Base-by-base conservation (phyloP, 768 basidiomycete genomes). In the Boletus barrowsii region DNA sequence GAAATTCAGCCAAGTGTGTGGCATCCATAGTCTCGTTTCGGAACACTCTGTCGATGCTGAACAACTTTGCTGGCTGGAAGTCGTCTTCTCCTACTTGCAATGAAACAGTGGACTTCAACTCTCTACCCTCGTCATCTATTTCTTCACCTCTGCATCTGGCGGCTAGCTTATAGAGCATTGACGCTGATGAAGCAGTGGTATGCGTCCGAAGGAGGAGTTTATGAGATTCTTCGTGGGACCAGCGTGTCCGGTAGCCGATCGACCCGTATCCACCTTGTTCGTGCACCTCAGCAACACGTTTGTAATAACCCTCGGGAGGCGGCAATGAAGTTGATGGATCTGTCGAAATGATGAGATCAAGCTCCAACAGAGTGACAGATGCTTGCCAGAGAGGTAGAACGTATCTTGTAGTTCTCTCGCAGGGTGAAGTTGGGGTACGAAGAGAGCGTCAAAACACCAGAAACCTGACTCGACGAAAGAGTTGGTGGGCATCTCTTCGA, bases 381-480 rank as follows among this genome's bases (percentile, higher is more conserved):
- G 52, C 72, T 57, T 63, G 85, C 93, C 93, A 51, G 96, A 97
- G 29, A 98, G 79, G 72, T 98, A 99, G 81, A 99, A 99, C 6
- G 97, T 99, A 66, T 99, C 97, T 72, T 99, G 97, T 45, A 98
- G 68, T 60, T 99, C 97, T 65, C 97, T 85, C 13, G 97, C 97
- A 8, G 97, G 97, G 75, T 99, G 97, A 70, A 98, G 96, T 67
- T 99, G 97, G 0, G 97, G 97, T 0, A 99, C 97, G 71, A 96
- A 99, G 60, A 99, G 80, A 2, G 95, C 86, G 71, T 99, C 97
- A 73, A 99, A 98, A 70, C 94, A 97, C 97, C 97, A 99, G 81
- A 98, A 99, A 35, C 90, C 90, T 20, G 93, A 96, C 73, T 99
- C 97, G 52, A 99, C 94, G 69, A 93, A 99, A 51, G 87, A 85